These are phyloP conservation scores for Yarrowia porcina DNA, from an alignment of 805 yeast genomes.

Conservation along the genomic window DNA sequence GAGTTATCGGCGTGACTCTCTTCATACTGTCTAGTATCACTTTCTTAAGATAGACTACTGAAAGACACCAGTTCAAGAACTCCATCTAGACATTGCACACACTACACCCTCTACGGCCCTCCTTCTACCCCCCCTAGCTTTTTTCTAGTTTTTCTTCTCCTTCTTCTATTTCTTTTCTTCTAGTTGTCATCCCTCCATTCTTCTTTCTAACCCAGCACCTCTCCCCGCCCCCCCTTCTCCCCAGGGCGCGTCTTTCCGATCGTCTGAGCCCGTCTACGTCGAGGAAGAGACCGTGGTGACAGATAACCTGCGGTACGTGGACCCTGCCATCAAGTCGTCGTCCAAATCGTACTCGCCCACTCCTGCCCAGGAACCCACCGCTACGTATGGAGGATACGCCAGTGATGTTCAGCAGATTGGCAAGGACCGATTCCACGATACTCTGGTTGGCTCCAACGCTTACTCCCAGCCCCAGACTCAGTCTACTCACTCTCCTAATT, in stretches of 20 bases:
- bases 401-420: slow-evolving; percentile 12
- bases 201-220: slow-evolving; percentile 3
- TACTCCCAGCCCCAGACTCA: not conserved
- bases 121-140: no score
- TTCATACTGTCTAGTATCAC: no score
- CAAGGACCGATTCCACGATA: slow-evolving; percentile 1
- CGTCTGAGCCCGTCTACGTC: not conserved
- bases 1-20: no score
- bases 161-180: no score
- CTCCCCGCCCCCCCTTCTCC: slow-evolving; percentile 19
- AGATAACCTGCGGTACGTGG: slow-evolving; percentile 14
- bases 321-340: not conserved
- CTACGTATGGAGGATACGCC: slow-evolving; percentile 1
- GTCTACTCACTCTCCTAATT: not conserved
- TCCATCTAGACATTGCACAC: no score
- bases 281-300: not conserved
- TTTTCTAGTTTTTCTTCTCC: no score
- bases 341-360: not conserved
- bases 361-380: slow-evolving; percentile 5
- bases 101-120: no score
- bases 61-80: no score
- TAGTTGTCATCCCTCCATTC: no score
- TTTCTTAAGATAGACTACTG: no score
- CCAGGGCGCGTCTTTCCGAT: not conserved
- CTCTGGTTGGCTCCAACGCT: not conserved